These are phyloP conservation scores for Termitomyces sp. DNA, from an alignment of 768 basidiomycete genomes.

Conservation along the genomic window DNA sequence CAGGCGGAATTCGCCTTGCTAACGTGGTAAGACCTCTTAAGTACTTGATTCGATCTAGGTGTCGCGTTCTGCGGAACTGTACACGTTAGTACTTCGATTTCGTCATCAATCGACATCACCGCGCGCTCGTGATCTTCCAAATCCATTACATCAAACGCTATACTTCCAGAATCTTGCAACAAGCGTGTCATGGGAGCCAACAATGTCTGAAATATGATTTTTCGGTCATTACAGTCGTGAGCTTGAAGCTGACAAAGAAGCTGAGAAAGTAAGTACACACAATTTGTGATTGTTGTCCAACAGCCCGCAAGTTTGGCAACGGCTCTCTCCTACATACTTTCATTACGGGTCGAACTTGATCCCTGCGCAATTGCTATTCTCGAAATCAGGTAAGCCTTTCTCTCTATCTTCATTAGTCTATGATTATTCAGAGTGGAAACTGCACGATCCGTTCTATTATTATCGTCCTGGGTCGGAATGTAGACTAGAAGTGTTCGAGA, in stretches of 20 bases:
- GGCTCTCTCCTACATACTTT: background rate
- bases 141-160: background rate
- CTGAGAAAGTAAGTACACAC: too few relatives aligned
- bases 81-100: constrained; percentile 43
- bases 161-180: background rate
- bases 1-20: constrained; percentile 51
- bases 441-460: constrained; percentile 55
- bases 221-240: too few relatives aligned
- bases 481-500: constrained; percentile 83
- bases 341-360: background rate
- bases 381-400: constrained; percentile 2
- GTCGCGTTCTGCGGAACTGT: constrained; percentile 37
- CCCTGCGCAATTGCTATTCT: background rate
- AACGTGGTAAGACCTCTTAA: constrained; percentile 48
- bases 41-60: constrained; percentile 39
- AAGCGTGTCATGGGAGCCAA: background rate
- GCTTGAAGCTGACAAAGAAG: too few relatives aligned
- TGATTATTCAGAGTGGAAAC: constrained; percentile 97
- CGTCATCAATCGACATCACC: constrained; percentile 36
- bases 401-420: constrained; percentile 8
- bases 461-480: constrained; percentile 57
- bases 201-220: background rate
- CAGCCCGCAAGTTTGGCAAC: background rate
- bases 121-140: constrained; percentile 35
- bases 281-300: constrained; percentile 5